Base-by-base conservation (phyloP, 208 protist species). In the Acanthamoeba castellanii region DNA sequence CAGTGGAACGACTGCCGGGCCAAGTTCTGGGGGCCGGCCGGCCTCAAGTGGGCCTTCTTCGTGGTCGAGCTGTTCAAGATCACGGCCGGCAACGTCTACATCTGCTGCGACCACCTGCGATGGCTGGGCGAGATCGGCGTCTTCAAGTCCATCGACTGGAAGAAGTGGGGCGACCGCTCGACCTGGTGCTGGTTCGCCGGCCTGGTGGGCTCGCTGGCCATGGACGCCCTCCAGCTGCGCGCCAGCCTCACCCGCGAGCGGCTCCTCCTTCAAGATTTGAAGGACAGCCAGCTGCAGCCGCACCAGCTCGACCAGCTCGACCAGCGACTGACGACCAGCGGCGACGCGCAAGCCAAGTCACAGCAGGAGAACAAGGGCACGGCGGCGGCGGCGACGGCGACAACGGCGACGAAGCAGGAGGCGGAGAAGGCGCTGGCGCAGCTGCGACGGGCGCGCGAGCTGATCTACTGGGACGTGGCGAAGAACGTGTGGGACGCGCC, bases 191-290 rank as follows among this genome's bases (percentile, higher is more conserved):
- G 78, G 78, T 50, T 59, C 78, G 37, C 30, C 42, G 50, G 78
- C 42, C 78, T 85, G 5, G 27, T 85, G 6, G 25, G 32, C 42
- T 85, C 78, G 78, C 78, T 85, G 8, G 27, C 57, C 78, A 85
- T 85, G 78, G 50, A 85, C 78, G 47, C 50, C 27, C 78, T 85
- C 47, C 37, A 85, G 47, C 50, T 61, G 47, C 37, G 37, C 27
- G 78, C 50, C 78, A 85, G 78, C 18, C 45, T 85, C 11, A 37
- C 37, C 27, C 37, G 78, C 11, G 78, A 85, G 30, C 37, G 18
- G 78, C 78, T 61, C 45, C 78, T 85, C 78, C 78, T 85, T 57
- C 78, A 85, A 85, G 78, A 85, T 61, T 50, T 61, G 78, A 47
- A 85, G 78, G 78, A 22, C 27, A 59, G 50, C 22, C 37, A 85